Evolutionary conservation across 306 rosid genomes (phyloP).

Genomic region (Comarum palustre): DNA sequence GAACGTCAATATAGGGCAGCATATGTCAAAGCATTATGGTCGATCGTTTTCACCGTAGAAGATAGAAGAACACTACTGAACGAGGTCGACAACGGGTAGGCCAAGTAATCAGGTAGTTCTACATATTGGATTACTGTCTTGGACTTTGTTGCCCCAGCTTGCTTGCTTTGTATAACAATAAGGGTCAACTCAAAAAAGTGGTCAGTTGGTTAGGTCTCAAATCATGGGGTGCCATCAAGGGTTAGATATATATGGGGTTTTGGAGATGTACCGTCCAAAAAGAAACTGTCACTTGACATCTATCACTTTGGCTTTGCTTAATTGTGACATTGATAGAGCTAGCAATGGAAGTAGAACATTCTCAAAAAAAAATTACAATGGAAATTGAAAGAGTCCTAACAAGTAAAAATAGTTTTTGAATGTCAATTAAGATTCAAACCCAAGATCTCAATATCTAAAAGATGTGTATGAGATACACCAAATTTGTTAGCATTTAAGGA

Average conservation of each 20-base stretch:
- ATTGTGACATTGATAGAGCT: not conserved
- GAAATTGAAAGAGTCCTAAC: too few relatives aligned
- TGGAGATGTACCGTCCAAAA: not conserved
- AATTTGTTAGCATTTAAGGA: too few relatives aligned
- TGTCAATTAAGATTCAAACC: too few relatives aligned
- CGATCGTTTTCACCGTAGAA: constrained; percentile 4
- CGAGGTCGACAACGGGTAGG: not conserved
- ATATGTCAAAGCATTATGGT: constrained; percentile 2
- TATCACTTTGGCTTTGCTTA: not conserved
- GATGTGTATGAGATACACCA: too few relatives aligned
- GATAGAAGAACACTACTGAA: not conserved
- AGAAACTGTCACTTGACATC: not conserved
- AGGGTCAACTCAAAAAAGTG: constrained; percentile 14
- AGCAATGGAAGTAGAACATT: too few relatives aligned
- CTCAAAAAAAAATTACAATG: too few relatives aligned
- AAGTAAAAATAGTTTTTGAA: too few relatives aligned
- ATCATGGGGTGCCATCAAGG: constrained; percentile 27
- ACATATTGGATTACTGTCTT: not conserved
- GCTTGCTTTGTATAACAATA: not conserved
- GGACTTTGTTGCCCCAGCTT: constrained; percentile 4
- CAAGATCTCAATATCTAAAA: too few relatives aligned
- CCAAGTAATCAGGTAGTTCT: not conserved
- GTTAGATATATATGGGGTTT: not conserved
- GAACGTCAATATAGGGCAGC: not conserved
- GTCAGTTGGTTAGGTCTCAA: constrained; percentile 30